Percentiles rank a stretch among this genome's conserved stretches.
phyloP scores from a whole-genome alignment of 768 basidiomycete genomes.

The Saitozyma sp. region DNA sequence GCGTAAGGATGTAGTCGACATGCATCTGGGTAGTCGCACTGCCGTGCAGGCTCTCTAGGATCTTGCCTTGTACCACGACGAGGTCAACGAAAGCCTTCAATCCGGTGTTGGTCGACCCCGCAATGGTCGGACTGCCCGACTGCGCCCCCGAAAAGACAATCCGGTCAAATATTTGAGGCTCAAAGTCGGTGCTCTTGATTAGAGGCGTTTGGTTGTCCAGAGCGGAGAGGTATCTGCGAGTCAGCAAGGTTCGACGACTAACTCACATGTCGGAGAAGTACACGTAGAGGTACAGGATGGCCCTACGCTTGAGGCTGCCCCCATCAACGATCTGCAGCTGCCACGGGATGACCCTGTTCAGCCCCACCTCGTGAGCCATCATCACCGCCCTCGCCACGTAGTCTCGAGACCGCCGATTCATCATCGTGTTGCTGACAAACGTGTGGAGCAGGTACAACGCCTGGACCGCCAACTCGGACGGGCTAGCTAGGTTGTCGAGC shows the following conservation, averaged over 20 bases:
- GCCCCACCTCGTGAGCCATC: slow-evolving; percentile 25
- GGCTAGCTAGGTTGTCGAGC: slow-evolving; percentile 15
- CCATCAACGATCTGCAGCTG: not conserved
- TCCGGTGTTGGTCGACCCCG: slow-evolving; percentile 9
- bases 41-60: slow-evolving; percentile 18
- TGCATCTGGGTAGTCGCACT: not conserved
- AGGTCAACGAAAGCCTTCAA: slow-evolving; percentile 24
- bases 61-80: slow-evolving; percentile 11
- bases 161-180: slow-evolving; percentile 15
- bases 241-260: not conserved
- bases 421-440: slow-evolving; percentile 23
- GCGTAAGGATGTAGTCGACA: slow-evolving; percentile 7
- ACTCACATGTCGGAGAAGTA: slow-evolving; percentile 30
- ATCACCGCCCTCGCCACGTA: slow-evolving; percentile 27
- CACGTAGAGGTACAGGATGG: slow-evolving; percentile 25
- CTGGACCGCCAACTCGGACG: slow-evolving; percentile 21
- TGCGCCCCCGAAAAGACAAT: slow-evolving; percentile 6
- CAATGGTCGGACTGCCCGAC: slow-evolving; percentile 9
- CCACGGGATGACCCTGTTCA: slow-evolving; percentile 13
- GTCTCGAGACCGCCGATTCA: slow-evolving; percentile 21
- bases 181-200: slow-evolving; percentile 23
- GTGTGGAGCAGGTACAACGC: slow-evolving; percentile 24
- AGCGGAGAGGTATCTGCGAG: slow-evolving; percentile 18
- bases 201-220: slow-evolving; percentile 23
- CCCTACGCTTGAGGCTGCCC: slow-evolving; percentile 5